Base-by-base conservation (phyloP, 371 early-diverging fungal genomes). In the Mortierella sp. region DNA sequence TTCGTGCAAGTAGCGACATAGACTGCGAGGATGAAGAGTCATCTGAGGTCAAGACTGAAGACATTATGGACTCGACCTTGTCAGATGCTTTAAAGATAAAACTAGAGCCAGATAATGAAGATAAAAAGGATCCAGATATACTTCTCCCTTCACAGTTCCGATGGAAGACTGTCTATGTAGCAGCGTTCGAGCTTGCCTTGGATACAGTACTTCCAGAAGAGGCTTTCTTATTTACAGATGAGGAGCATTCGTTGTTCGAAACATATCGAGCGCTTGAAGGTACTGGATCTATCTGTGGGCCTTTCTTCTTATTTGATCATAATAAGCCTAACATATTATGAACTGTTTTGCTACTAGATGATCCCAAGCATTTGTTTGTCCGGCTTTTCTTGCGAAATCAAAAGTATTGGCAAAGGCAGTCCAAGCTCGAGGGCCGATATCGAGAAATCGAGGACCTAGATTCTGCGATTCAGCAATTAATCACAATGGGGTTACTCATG, bases 311-410 rank as follows among this genome's bases (percentile, higher is more conserved):
- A 32, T 17, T 51, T 3, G 7, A 9, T 19, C 22, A 12, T 22
- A n/a, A 17, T 37, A 10, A 58, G 19, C 28, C n/a, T 28, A 45
- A 12, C 15, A 22, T 13, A 28, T 43, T 13, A 26, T 35, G 1
- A 17, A 26, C 9, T 26, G 7, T 13, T 28, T 15, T 15, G 29
- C 13, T 5, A n/a, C 26, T 68, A 87, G 89, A 77, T 29, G 86
- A 87, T 32, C 69, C 89, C 28, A 84, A 85, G 59, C 86, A 91
- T 70, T 65, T 93, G 9, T 87, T 89, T 73, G 90, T 91, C 17
- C 86, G 92, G 13, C 79, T 93, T 5, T 88, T 89, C 61, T 84
- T 92, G 81, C 86, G 93, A 49, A 93, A 89, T 31, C 87, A 84
- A 64, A 76, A 82, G 37, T 88, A 83, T 71, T 90, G 83, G 87